Percentiles rank a stretch among this genome's conserved stretches.
phyloP scores from a whole-genome alignment of 208 protist genomes.

The Trypanosoma caninum region DNA sequence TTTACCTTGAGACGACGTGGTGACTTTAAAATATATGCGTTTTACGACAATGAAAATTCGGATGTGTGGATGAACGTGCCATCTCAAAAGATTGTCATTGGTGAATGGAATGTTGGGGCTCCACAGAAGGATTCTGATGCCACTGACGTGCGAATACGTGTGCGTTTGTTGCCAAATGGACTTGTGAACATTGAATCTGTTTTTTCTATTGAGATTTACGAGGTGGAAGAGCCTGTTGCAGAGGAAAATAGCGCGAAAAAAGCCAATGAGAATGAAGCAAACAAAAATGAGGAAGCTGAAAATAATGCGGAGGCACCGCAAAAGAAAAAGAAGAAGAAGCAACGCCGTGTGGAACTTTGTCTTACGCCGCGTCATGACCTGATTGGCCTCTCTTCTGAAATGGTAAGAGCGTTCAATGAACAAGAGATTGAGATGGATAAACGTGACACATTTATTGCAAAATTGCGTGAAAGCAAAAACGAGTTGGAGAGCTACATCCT shows the following conservation, averaged over 20 bases:
- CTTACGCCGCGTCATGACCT: slow-evolving; percentile 56
- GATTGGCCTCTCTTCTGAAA: slow-evolving; percentile 43
- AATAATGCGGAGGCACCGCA: slow-evolving; percentile 29
- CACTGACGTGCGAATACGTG: slow-evolving; percentile 40
- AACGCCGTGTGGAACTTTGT: slow-evolving; percentile 31
- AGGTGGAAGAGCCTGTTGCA: slow-evolving; percentile 53
- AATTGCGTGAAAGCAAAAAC: slow-evolving; percentile 87
- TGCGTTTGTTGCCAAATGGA: slow-evolving; percentile 59
- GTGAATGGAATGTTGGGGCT: slow-evolving; percentile 63
- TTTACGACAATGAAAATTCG: slow-evolving; percentile 64
- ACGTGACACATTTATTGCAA: slow-evolving; percentile 55
- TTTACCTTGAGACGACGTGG: slow-evolving; percentile 63
- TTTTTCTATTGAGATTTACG: slow-evolving; percentile 61
- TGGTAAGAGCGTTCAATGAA: slow-evolving; percentile 52
- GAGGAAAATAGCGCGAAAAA: slow-evolving; percentile 29
- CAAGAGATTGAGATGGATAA: slow-evolving; percentile 77
- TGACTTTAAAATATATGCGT: slow-evolving; percentile 78
- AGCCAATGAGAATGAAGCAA: slow-evolving; percentile 10
- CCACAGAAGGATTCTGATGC: slow-evolving; percentile 31
- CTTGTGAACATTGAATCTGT: slow-evolving; percentile 65
- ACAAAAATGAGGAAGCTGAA: slow-evolving; percentile 25
- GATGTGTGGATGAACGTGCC: slow-evolving; percentile 40
- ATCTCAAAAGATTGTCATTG: slow-evolving; percentile 48
- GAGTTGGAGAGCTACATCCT: slow-evolving; percentile 91
- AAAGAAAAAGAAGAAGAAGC: slow-evolving; percentile 52